Evolutionary conservation across 225 moss, liverwort and hornwort genomes (phyloP).

Genomic region (Physcomitrium patens): DNA sequence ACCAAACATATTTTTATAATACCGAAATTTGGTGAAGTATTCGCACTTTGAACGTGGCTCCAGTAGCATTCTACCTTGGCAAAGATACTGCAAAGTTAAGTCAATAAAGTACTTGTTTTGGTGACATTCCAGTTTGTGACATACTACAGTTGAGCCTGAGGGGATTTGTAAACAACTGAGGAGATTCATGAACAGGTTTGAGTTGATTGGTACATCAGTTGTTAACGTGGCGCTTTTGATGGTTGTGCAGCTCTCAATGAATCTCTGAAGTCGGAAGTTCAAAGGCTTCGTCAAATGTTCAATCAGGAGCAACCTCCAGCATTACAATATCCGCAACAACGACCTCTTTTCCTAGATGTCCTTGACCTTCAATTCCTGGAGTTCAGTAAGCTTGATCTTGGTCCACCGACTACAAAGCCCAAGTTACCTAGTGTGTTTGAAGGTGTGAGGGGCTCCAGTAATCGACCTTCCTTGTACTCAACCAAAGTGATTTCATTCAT

Average conservation of each 20-base stretch:
- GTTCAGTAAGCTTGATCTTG: constrained; percentile 84
- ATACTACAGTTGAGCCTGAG: too few relatives aligned
- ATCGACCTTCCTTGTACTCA: constrained; percentile 44
- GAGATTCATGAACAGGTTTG: background rate
- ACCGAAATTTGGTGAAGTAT: background rate
- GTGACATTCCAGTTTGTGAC: background rate
- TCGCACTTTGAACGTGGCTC: too few relatives aligned
- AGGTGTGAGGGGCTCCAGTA: constrained; percentile 7
- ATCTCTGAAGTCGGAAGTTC: constrained; percentile 72
- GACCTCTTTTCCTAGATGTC: constrained; percentile 56
- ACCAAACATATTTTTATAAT: background rate
- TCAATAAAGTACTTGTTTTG: background rate
- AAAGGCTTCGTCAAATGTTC: constrained; percentile 67
- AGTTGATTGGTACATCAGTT: background rate
- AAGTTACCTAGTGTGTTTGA: constrained; percentile 32
- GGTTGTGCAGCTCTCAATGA: constrained; percentile 77
- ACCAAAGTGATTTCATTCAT: constrained; percentile 24
- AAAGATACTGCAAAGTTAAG: too few relatives aligned
- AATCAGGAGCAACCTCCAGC: constrained; percentile 57
- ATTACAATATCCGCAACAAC: constrained; percentile 53
- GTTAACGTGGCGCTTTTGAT: background rate
- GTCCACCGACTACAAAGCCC: constrained; percentile 45
- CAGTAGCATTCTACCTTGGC: too few relatives aligned
- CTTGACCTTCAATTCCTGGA: constrained; percentile 80
- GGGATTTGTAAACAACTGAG: too few relatives aligned